Base-by-base conservation (phyloP, 176 grass and related monocot genomes). In the Raddia distichophylla region DNA sequence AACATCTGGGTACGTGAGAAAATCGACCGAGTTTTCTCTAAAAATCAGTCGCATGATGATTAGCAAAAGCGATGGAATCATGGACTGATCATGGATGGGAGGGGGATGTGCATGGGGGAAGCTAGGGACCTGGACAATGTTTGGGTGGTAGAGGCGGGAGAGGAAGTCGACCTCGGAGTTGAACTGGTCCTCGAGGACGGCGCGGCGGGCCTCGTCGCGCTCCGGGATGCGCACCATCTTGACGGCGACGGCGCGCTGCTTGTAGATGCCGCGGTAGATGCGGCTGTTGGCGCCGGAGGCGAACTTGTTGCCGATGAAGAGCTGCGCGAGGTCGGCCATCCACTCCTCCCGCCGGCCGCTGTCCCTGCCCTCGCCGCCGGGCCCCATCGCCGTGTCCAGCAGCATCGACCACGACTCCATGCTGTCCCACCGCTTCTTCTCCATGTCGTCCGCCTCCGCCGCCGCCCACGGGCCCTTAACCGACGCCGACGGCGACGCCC, bases 341-440 rank as follows among this genome's bases (percentile, higher is more conserved):
- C 97, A 99, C 59, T 99, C 97, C 91, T 99, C 91, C 0, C 89
- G 78, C 34, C 89, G 77, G 3, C 81, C 80, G 69, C 85, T 63
- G 59, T 50, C 56, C 7, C 57, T 37, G 10, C 71, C 81, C 42
- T 65, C 75, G 87, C 89, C 73, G 68, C 33, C 88, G 1, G 74
- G 57, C 0, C n/a, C 83, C 76, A 89, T 42, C 18, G 67, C 93
- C 27, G 82, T 72, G 15, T 98, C 96, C 61, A 98, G 76, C 19
- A 98, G 79, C 89, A 98, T 98, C 57, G 96, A 98, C 96, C 96
- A 99, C 67, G 97, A 99, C 35, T 99, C 96, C 83, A 99, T 82
- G 83, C 97, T 99, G 81, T 99, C 93, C 97, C 97, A 99, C 48
- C 97, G 82, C 76, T 86, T 99, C 91, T 93, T 99, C 86, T 99